Evolutionary conservation across 148 eudicot genomes (phyloP), one percentile per base, ranked within the genome.

Genomic region (Cornus kousa): DNA sequence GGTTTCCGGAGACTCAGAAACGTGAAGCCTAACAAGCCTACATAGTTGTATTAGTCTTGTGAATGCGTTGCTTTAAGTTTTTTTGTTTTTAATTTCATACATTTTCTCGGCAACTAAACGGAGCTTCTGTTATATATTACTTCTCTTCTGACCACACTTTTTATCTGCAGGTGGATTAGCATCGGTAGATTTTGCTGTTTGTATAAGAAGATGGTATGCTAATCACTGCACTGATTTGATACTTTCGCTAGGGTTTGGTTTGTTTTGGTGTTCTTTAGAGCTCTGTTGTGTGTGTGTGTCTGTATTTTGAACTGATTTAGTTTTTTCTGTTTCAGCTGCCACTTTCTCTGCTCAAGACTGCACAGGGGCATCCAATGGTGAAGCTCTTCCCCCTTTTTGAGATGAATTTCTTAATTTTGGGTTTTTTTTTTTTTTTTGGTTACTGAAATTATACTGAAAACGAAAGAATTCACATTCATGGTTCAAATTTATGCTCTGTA

Each of bases 301-400:
- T 39, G 43, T 16, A 43, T 69, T 16, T 69, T 48, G 22, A 14
- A 4, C 37, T 39, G 68, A 19, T 70, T 23, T 33, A 10, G 8
- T 68, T 57, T 3, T 75, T 70, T 64, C 16, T 60, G 5, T 43
- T 70, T 60, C 79, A 80, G 79, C 79, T 80, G 62, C 76, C 75
- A 31, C 75, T 79, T 43, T 76, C 83, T 35, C 79, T 80, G 37
- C 79, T 75, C 75, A 70, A 75, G 79, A 80, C 79, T 20, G 83
- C 79, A 8, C 75, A 70, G 70, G 75, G 83, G 23, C 83, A 80
- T 70, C 83, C 79, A 14, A 81, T 81, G 83, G 83, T 81, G 76
- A 76, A 79, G 33, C 10, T 76, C 53, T 19, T 59, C 46, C 70
- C 2, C 19, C 66, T 2, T 22, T 66, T 60, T 35, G 39, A 33